Conservation (phyloP, 495 filamentous ascomycete genomes). For the Daldinia concentrica region DNA sequence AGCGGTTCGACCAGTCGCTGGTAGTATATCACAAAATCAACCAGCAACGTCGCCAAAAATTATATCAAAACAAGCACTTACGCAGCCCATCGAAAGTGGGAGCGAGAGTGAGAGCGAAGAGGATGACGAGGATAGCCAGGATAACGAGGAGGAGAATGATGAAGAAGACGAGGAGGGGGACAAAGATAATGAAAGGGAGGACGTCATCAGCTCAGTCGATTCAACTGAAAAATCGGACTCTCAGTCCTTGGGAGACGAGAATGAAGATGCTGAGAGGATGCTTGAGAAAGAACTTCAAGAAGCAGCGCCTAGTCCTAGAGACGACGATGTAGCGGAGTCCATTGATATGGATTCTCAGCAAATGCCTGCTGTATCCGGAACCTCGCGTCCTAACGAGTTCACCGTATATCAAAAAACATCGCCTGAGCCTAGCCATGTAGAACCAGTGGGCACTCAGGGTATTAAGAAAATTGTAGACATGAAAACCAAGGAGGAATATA, state of each 20-base stretch:
- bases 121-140: constrained; percentile 14
- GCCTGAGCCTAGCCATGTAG: background rate
- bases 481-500: constrained; percentile 27
- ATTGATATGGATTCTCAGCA: constrained; percentile 2
- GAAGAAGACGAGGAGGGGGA: constrained; percentile 12
- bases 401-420: background rate
- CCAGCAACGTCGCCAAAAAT: background rate
- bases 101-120: constrained; percentile 24
- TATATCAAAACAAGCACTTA: background rate
- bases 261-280: constrained; percentile 14
- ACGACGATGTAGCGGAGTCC: constrained; percentile 15
- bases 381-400: background rate
- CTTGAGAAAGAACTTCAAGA: constrained; percentile 21
- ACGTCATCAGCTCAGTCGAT: constrained; percentile 9
- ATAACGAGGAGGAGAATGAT: constrained; percentile 14
- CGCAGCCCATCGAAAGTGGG: background rate
- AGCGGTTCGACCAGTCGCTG: background rate
- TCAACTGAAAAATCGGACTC: constrained; percentile 6
- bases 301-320: constrained; percentile 3
- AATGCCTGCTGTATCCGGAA: background rate
- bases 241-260: constrained; percentile 5
- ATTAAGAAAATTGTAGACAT: no score
- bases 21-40: constrained; percentile 4
- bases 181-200: constrained; percentile 15
- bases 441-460: constrained; percentile 20